Evolutionary conservation across 257 asterid species (phyloP).

Genomic region (Solanum arcanum): DNA sequence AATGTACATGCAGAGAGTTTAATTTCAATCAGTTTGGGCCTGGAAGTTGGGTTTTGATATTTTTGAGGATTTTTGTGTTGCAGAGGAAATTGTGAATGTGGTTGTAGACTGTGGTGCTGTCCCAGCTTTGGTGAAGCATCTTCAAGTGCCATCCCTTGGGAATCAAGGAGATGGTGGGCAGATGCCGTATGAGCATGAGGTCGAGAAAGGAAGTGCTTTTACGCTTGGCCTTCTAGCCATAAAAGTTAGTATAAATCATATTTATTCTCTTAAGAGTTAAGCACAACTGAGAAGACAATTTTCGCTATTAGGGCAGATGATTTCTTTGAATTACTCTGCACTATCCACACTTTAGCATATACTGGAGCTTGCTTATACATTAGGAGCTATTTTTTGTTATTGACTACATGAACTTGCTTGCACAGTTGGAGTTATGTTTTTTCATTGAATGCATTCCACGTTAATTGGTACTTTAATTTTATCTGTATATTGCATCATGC

Average conservation of each 20-base stretch:
- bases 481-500: neutral
- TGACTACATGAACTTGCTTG: neutral
- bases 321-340: neutral
- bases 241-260: slow-evolving; percentile 39
- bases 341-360: neutral
- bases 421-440: neutral
- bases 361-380: neutral
- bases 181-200: slow-evolving; percentile 71
- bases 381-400: neutral
- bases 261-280: neutral
- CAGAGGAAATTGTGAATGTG: slow-evolving; percentile 84
- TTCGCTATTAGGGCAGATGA: neutral
- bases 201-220: slow-evolving; percentile 98
- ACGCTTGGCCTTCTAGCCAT: slow-evolving; percentile 93
- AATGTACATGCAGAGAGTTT: neutral
- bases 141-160: slow-evolving; percentile 41
- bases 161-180: slow-evolving; percentile 40
- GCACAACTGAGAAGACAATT: neutral
- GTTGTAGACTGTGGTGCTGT: slow-evolving; percentile 94
- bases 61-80: slow-evolving; percentile 17
- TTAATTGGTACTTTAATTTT: neutral
- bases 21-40: neutral
- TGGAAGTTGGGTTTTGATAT: slow-evolving; percentile 8
- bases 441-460: neutral
- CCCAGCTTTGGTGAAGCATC: slow-evolving; percentile 73